phyloP scores from a whole-genome alignment of 495 filamentous ascomycete genomes.

The Parathielavia appendiculata region DNA sequence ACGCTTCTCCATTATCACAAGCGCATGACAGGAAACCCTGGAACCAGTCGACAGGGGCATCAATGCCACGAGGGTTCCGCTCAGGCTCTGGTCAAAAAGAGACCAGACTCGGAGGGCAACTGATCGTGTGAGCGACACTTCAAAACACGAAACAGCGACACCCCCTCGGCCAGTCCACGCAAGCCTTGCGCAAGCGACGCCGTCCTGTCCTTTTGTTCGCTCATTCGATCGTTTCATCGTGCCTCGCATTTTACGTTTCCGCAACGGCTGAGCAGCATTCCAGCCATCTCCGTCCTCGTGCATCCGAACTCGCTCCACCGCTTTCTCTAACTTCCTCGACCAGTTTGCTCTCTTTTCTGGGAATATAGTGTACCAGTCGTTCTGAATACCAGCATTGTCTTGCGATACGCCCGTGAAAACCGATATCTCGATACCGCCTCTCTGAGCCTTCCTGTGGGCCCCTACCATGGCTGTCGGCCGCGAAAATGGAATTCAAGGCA shows the following conservation, averaged over 20 bases:
- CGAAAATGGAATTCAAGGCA: slow-evolving; percentile 24
- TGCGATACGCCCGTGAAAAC: too few relatives aligned
- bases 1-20: slow-evolving; percentile 8
- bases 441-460: background rate
- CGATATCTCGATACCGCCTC: background rate
- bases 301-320: slow-evolving; percentile 7
- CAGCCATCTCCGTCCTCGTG: background rate
- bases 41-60: slow-evolving; percentile 1
- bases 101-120: slow-evolving; percentile 19
- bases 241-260: background rate
- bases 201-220: background rate
- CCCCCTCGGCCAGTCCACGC: background rate
- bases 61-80: slow-evolving; percentile 1
- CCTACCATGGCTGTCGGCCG: slow-evolving; percentile 27
- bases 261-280: background rate
- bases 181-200: background rate
- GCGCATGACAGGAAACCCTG: background rate
- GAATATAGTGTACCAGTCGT: background rate
- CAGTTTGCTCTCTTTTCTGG: too few relatives aligned
- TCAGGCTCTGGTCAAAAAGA: background rate
- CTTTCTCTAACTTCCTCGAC: background rate
- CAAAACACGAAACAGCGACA: background rate
- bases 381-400: background rate
- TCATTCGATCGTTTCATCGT: background rate
- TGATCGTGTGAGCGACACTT: slow-evolving; percentile 23